Evolutionary conservation across 140 eudicot species (phyloP), one percentile per base, ranked within the genome.

Genomic region (Bidens hawaiensis): DNA sequence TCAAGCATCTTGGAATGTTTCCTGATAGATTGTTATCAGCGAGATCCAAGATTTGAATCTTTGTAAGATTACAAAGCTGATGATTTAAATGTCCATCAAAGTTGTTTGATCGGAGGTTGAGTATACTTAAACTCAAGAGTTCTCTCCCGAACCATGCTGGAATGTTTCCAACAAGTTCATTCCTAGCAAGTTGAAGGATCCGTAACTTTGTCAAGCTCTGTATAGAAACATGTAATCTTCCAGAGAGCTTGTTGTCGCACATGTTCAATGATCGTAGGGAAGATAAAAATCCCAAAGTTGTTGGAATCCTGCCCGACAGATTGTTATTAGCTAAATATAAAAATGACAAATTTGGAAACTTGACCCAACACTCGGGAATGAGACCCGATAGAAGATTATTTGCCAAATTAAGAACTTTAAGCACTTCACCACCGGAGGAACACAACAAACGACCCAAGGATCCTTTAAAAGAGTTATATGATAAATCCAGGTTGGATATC

Each of bases 321-420:
- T 49, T 42, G 45, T 80, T 80, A 25, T 53, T 71, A 15, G 30
- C 76, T 36, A 84, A 17, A 26, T 68, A 54, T 57, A 84, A 52
- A 15, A 15, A n/a, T 19, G 0, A 4, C 48, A 84, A 42, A 4
- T 16, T 15, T 0, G 43, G 73, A 70, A 59, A 69, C 17, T 65
- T 70, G 49, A 17, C 65, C 79, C 72, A 83, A 14, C 80, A 81
- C 7, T 78, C 74, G 0, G 84, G 84, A 36, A 81, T 26, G 54
- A 59, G 72, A 38, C 84, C 87, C 0, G 82, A 74, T 17, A 84
- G 69, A 6, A 13, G 45, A 62, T 83, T 83, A 21, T 45, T 30
- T 6, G 63, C 72, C 1, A 83, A 38, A 67, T 76, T 49, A 30
- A 83, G 85, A 59, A 36, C n/a, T 25, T 2, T 0, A 30, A 0